These are phyloP conservation scores for Sordariomycetes sp. DNA, from an alignment of 2,329 filamentous ascomycete species.

Conservation along the genomic window DNA sequence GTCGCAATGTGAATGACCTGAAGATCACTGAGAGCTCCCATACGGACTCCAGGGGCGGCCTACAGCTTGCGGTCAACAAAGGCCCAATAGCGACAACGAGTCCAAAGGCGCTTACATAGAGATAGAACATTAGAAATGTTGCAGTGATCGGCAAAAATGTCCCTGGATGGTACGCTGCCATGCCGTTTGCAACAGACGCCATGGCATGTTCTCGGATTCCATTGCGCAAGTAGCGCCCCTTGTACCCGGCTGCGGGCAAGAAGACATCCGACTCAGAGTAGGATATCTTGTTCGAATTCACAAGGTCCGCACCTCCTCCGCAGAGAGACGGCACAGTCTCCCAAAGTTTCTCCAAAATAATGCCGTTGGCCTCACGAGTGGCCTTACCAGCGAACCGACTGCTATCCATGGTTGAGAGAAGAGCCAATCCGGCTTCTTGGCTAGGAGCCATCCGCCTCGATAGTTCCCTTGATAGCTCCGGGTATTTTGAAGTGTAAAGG, in stretches of 20 bases:
- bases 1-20: conserved; percentile 52
- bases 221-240: conserved; percentile 49
- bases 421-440: no score
- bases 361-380: conserved; percentile 37
- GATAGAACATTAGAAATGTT: conserved; percentile 56
- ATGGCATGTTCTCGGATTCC: conserved; percentile 55
- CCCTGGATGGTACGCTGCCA: conserved; percentile 46
- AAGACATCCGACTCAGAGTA: conserved; percentile 43
- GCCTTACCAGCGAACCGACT: conserved; percentile 32
- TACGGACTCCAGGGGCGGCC: conserved; percentile 48
- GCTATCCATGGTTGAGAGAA: no score
- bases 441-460: no score
- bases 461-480: no score
- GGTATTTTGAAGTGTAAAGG: no score
- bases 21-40: conserved; percentile 47
- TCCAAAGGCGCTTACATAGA: conserved; percentile 15
- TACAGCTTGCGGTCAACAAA: no score
- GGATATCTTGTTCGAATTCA: conserved; percentile 44
- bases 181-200: conserved; percentile 46
- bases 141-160: conserved; percentile 50
- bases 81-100: no score
- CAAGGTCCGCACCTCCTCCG: conserved; percentile 44
- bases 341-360: conserved; percentile 41
- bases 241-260: conserved; percentile 36
- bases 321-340: conserved; percentile 35